Percentiles rank a stretch among this genome's conserved stretches.
phyloP scores from a whole-genome alignment of 2,329 filamentous ascomycete species.

The Pseudogymnoascus sp. region DNA sequence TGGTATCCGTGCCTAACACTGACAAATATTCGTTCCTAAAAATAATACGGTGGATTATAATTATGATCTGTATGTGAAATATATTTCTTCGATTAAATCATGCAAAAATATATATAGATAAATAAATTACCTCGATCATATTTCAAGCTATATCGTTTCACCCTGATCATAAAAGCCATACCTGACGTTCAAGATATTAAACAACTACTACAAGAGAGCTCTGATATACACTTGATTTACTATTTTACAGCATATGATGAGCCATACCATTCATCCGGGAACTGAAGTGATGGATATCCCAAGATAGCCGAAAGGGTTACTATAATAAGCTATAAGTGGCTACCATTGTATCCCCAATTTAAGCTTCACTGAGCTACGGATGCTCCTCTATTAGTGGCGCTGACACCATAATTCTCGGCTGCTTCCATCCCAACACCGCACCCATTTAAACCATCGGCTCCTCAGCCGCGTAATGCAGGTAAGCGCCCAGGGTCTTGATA shows the following conservation, averaged over 20 bases:
- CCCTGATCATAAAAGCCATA: not conserved
- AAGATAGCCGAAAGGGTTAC: not conserved
- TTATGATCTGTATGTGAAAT: not conserved
- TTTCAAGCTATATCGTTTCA: too few species aligned
- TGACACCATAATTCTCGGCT: not conserved
- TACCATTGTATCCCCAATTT: not conserved
- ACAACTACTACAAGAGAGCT: not conserved
- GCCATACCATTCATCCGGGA: not conserved
- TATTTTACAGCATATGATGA: not conserved
- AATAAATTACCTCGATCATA: not conserved
- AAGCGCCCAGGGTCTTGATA: conserved; percentile 89
- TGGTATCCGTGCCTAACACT: too few species aligned
- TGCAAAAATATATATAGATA: not conserved
- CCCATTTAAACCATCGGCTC: conserved; percentile 54
- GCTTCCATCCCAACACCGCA: not conserved
- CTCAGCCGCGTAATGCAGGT: conserved; percentile 91
- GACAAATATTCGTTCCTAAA: not conserved
- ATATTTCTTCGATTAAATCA: not conserved
- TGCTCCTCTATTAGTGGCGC: not conserved
- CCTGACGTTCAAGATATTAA: not conserved
- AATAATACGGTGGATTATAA: not conserved
- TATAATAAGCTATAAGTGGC: conserved; percentile 7
- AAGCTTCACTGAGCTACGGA: not conserved
- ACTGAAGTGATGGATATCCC: not conserved
- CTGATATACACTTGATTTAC: not conserved